phyloP scores from a whole-genome alignment of 441 rosid genomes.

The Breynia disticha region DNA sequence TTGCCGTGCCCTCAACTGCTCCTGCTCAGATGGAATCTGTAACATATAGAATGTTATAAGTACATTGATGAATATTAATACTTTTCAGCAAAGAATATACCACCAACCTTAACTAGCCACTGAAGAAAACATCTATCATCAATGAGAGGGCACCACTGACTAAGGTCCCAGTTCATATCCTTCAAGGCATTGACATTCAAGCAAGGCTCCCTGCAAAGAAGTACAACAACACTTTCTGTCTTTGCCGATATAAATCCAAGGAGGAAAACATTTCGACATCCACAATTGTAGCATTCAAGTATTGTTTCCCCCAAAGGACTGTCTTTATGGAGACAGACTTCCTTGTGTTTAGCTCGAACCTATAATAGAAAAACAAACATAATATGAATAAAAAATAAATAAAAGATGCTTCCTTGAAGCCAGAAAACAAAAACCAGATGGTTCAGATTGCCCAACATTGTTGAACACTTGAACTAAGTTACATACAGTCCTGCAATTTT shows the following conservation, averaged over 20 bases:
- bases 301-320: slow-evolving; percentile 98
- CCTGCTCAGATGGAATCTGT: slow-evolving; percentile 97
- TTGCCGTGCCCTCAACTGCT: slow-evolving; percentile 99
- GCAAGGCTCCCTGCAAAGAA: slow-evolving; percentile 98
- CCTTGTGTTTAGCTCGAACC: slow-evolving; percentile 99
- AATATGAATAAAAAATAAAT: too few relatives aligned
- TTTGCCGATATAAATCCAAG: slow-evolving; percentile 97
- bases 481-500: too few relatives aligned
- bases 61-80: slow-evolving; percentile 9
- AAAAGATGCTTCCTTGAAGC: not conserved
- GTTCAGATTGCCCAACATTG: too few relatives aligned
- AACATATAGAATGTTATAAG: slow-evolving; percentile 19
- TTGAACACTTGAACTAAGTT: too few relatives aligned
- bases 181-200: slow-evolving; percentile 94
- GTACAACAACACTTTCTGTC: slow-evolving; percentile 97
- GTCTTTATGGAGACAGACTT: slow-evolving; percentile 98
- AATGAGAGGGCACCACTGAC: slow-evolving; percentile 99
- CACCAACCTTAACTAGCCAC: slow-evolving; percentile 96
- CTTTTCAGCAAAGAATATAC: slow-evolving; percentile 3
- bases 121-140: slow-evolving; percentile 98
- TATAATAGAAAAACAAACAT: slow-evolving; percentile 23
- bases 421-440: not conserved
- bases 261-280: slow-evolving; percentile 94
- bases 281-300: slow-evolving; percentile 98
- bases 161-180: slow-evolving; percentile 99